Evolutionary conservation across 305 asterid species (phyloP).

Genomic region (Withania somnifera): DNA sequence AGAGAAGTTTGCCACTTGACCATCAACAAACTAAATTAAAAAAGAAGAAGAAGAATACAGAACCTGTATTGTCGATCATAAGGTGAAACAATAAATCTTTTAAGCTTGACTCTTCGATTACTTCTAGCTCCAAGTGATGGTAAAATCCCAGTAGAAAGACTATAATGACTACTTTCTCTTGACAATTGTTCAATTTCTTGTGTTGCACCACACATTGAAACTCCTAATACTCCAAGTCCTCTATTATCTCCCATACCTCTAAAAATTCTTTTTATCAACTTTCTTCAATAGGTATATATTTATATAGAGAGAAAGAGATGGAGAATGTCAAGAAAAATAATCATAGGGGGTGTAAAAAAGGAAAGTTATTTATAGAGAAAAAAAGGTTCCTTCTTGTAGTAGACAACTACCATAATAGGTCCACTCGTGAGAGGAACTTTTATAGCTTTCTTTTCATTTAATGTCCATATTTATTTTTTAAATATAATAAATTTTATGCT

Average conservation of each 20-base stretch:
- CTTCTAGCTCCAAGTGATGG: constrained; percentile 85
- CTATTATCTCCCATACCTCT: background rate
- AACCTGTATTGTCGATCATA: constrained; percentile 78
- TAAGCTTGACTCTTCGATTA: constrained; percentile 49
- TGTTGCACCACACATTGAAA: constrained; percentile 57
- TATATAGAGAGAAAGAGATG: background rate
- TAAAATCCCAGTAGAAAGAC: constrained; percentile 57
- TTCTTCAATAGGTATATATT: background rate
- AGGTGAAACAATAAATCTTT: constrained; percentile 47
- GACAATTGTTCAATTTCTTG: constrained; percentile 60
- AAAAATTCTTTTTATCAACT: background rate
- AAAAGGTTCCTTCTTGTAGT: background rate
- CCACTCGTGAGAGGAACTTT: too few relatives aligned
- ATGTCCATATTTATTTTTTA: too few relatives aligned
- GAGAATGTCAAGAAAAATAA: background rate
- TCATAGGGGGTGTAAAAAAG: background rate
- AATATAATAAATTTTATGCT: too few relatives aligned
- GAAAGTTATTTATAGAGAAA: background rate
- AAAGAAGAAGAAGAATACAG: background rate
- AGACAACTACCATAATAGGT: background rate
- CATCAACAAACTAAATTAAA: background rate
- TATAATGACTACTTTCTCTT: constrained; percentile 64
- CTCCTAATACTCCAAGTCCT: constrained; percentile 24
- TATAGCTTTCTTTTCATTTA: background rate
- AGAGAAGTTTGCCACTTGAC: background rate